Evolutionary conservation across 2,329 filamentous ascomycete genomes (phyloP).

Genomic region (Beauveria caledonica): DNA sequence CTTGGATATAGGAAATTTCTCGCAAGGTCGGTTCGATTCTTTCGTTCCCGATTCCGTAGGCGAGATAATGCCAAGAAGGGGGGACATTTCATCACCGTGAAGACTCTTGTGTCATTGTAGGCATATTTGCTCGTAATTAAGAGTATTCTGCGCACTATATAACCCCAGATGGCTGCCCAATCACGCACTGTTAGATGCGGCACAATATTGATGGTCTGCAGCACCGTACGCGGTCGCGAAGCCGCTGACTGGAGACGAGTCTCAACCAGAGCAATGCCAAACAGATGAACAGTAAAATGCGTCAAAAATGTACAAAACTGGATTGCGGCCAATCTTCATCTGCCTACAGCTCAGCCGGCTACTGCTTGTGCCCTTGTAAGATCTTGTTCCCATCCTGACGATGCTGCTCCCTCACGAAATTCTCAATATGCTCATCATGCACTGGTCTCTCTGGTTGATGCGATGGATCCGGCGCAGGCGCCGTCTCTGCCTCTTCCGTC

Average conservation of each 20-base stretch:
- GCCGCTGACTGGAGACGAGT: too few species aligned
- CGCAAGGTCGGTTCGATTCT: constrained; percentile 31
- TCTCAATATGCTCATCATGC: constrained; percentile 42
- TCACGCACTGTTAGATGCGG: too few species aligned
- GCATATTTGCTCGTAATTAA: not conserved
- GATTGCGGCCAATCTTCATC: too few species aligned
- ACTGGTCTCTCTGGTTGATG: constrained; percentile 36
- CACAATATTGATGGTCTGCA: too few species aligned
- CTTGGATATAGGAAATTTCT: constrained; percentile 57
- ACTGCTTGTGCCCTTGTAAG: constrained; percentile 13
- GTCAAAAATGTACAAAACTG: too few species aligned
- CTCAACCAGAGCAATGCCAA: too few species aligned
- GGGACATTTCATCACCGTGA: constrained; percentile 35
- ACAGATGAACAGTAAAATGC: too few species aligned
- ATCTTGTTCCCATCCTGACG: constrained; percentile 26
- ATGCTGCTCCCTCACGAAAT: constrained; percentile 46
- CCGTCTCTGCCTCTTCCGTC: constrained; percentile 8
- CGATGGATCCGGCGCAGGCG: constrained; percentile 12
- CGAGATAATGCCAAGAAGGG: constrained; percentile 53
- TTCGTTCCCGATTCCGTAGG: constrained; percentile 27
- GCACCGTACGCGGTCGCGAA: too few species aligned
- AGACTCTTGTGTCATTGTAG: constrained; percentile 11
- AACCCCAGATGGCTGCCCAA: too few species aligned
- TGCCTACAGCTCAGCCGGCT: not conserved
- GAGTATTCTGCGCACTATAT: too few species aligned